Percentiles rank a stretch among this genome's conserved stretches.
Conservation (phyloP, 805 yeast genomes). For the Yarrowia sp. region DNA sequence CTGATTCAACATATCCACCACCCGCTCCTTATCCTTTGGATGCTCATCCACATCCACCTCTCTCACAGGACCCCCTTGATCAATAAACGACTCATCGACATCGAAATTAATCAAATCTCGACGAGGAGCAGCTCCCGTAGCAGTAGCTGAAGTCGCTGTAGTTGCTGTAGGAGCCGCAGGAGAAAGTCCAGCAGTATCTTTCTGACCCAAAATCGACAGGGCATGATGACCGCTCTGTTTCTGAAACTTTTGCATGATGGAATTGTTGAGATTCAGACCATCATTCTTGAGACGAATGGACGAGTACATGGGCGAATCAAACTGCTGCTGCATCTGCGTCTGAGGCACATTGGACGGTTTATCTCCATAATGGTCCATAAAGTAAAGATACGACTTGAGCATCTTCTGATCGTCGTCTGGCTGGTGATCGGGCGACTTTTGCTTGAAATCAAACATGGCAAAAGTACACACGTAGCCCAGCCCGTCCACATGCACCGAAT, state of each 20-base stretch:
- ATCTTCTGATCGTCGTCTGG: conserved; percentile 65
- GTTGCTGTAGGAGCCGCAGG: conserved; percentile 4
- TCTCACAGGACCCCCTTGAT: background rate
- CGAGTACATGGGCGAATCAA: conserved; percentile 9
- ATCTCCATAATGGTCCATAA: conserved; percentile 74
- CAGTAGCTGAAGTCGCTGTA: background rate
- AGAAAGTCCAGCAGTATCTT: background rate
- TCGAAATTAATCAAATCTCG: conserved; percentile 6
- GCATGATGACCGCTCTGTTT: conserved; percentile 15
- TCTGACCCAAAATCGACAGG: background rate
- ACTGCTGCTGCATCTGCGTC: background rate
- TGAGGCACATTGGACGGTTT: background rate
- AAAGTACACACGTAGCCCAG: conserved; percentile 90
- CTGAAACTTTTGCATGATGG: conserved; percentile 19
- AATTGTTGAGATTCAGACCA: conserved; percentile 19
- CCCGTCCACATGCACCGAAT: conserved; percentile 87
- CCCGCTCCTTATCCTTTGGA: conserved; percentile 21
- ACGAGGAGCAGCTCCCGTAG: conserved; percentile 5
- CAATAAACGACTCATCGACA: conserved; percentile 12
- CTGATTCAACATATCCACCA: conserved; percentile 22
- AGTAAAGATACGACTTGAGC: conserved; percentile 86
- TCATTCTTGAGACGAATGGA: conserved; percentile 12
- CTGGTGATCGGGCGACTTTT: conserved; percentile 26
- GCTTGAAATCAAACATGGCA: conserved; percentile 84
- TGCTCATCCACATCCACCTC: background rate